Percentiles rank a stretch among this genome's conserved stretches.
These are phyloP conservation scores for Oidiodendron maius DNA, from an alignment of 495 filamentous ascomycete species.

Conservation along the genomic window DNA sequence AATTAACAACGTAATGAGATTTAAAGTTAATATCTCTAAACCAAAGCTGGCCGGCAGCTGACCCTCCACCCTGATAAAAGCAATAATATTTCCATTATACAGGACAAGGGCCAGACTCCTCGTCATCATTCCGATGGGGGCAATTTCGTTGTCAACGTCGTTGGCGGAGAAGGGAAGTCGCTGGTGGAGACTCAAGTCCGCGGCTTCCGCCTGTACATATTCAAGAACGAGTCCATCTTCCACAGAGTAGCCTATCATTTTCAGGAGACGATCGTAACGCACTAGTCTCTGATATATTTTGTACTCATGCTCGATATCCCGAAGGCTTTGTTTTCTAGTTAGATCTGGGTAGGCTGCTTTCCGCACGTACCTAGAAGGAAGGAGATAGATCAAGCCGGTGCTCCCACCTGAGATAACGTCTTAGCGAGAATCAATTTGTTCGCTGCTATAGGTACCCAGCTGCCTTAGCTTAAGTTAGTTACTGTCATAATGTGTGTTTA, in stretches of 20 bases:
- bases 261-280: slow-evolving; percentile 21
- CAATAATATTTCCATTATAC: too few species aligned
- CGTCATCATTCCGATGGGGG: too few species aligned
- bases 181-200: slow-evolving; percentile 5
- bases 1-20: too few species aligned
- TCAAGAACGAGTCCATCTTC: slow-evolving; percentile 20
- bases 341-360: slow-evolving; percentile 2
- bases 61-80: too few species aligned
- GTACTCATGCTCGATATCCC: slow-evolving; percentile 27
- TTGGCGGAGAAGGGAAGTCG: too few species aligned
- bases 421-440: neutral
- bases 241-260: slow-evolving; percentile 20
- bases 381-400: neutral
- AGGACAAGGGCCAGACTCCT: too few species aligned
- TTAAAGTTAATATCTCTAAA: too few species aligned
- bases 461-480: neutral
- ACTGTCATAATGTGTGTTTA: neutral
- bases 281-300: slow-evolving; percentile 23
- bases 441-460: neutral
- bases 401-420: slow-evolving; percentile 4
- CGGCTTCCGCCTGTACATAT: slow-evolving; percentile 20
- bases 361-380: slow-evolving; percentile 2
- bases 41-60: too few species aligned
- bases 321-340: slow-evolving; percentile 3
- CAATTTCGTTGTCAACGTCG: too few species aligned